Conservation (phyloP, 768 basidiomycete genomes). For the Tylopilus balloui region DNA sequence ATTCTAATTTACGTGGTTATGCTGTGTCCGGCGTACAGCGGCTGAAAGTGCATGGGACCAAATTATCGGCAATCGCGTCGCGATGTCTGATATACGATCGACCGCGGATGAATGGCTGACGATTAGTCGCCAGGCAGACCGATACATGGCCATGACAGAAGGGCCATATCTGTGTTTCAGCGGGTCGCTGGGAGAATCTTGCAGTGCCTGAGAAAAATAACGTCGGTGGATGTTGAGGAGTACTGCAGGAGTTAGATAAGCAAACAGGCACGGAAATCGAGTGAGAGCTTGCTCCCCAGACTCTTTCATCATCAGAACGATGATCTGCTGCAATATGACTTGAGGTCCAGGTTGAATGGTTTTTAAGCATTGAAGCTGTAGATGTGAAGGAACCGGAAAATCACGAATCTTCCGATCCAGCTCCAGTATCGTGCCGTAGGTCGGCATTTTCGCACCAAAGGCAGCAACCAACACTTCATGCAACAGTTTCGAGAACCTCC, state of each 20-base stretch:
- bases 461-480: slow-evolving; percentile 48
- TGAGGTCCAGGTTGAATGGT: slow-evolving; percentile 16
- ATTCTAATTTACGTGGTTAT: neutral
- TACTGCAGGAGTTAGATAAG: slow-evolving; percentile 32
- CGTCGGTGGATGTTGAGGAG: slow-evolving; percentile 62
- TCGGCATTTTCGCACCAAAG: slow-evolving; percentile 49
- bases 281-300: slow-evolving; percentile 34
- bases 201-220: slow-evolving; percentile 64
- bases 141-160: slow-evolving; percentile 69
- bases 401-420: slow-evolving; percentile 60
- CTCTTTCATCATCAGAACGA: slow-evolving; percentile 46
- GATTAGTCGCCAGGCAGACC: slow-evolving; percentile 65
- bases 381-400: slow-evolving; percentile 45
- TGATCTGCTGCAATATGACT: slow-evolving; percentile 39
- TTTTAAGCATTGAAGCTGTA: slow-evolving; percentile 36
- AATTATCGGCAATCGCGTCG: slow-evolving; percentile 45
- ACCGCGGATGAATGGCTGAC: slow-evolving; percentile 45
- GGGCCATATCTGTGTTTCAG: slow-evolving; percentile 60
- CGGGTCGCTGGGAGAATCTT: slow-evolving; percentile 53
- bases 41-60: slow-evolving; percentile 69
- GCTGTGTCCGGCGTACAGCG: slow-evolving; percentile 41
- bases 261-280: neutral
- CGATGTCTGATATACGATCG: slow-evolving; percentile 36
- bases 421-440: slow-evolving; percentile 50
- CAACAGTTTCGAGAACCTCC: slow-evolving; percentile 50